Evolutionary conservation across 1,284 basidiomycete species (phyloP).

Genomic region (Sanghuangporus weigelae): DNA sequence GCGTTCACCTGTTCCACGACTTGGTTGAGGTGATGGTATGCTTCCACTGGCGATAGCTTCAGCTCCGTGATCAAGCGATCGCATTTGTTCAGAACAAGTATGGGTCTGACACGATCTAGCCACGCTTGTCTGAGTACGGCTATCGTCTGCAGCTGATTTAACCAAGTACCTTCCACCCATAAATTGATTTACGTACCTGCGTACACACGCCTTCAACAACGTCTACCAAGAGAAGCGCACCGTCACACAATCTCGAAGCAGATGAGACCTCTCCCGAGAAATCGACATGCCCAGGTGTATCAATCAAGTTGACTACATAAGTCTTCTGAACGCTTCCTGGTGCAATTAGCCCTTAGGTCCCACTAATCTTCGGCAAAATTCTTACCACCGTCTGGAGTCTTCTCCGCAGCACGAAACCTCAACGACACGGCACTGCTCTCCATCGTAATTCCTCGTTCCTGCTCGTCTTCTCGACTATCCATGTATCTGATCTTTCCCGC

Average conservation of each 20-base stretch:
- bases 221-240: slow-evolving; percentile 95
- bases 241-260: slow-evolving; percentile 91
- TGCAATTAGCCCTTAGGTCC: slow-evolving; percentile 22
- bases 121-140: slow-evolving; percentile 94
- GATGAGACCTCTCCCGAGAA: slow-evolving; percentile 97
- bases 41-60: slow-evolving; percentile 86
- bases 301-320: slow-evolving; percentile 91
- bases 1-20: slow-evolving; percentile 98
- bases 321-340: slow-evolving; percentile 52
- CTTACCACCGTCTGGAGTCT: slow-evolving; percentile 40
- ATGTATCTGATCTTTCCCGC: slow-evolving; percentile 96
- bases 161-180: not conserved
- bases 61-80: slow-evolving; percentile 95
- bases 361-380: slow-evolving; percentile 24
- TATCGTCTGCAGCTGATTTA: slow-evolving; percentile 62
- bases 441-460: slow-evolving; percentile 98
- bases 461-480: slow-evolving; percentile 96
- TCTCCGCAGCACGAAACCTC: slow-evolving; percentile 72
- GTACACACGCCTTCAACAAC: slow-evolving; percentile 98
- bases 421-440: slow-evolving; percentile 93
- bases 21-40: slow-evolving; percentile 89
- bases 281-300: slow-evolving; percentile 98
- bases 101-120: slow-evolving; percentile 83
- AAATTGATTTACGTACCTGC: slow-evolving; percentile 52
- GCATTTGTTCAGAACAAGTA: slow-evolving; percentile 97